phyloP scores from a whole-genome alignment of 352 stramenopile genomes.

The Globisporangium camurandrum region DNA sequence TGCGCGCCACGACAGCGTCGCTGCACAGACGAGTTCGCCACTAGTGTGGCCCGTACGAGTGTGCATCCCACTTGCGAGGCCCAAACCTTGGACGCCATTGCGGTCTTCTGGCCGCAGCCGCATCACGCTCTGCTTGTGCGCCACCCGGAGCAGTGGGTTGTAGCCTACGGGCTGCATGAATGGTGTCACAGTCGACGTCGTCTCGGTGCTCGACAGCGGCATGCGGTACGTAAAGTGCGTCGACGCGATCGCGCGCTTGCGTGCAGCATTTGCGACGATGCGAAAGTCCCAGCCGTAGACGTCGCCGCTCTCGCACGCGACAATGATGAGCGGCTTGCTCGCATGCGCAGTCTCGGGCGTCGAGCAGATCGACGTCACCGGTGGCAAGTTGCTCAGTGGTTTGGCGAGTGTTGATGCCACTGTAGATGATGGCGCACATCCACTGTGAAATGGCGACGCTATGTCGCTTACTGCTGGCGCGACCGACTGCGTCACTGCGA shows the following conservation, averaged over 20 bases:
- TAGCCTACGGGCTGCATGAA: slow-evolving; percentile 5
- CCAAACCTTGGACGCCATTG: slow-evolving; percentile 3
- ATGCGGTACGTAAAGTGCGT: slow-evolving; percentile 14
- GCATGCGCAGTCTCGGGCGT: slow-evolving; percentile 10
- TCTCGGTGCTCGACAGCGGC: background rate
- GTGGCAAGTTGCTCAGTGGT: background rate
- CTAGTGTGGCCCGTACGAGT: background rate
- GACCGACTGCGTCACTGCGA: slow-evolving; percentile 7
- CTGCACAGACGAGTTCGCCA: slow-evolving; percentile 15
- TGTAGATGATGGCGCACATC: background rate
- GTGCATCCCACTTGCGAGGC: background rate
- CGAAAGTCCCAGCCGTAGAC: slow-evolving; percentile 21
- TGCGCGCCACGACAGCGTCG: slow-evolving; percentile 32
- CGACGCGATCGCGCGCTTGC: slow-evolving; percentile 6
- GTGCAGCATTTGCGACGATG: slow-evolving; percentile 10
- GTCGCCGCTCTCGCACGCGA: slow-evolving; percentile 7
- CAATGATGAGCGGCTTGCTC: slow-evolving; percentile 10
- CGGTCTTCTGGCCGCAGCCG: slow-evolving; percentile 16
- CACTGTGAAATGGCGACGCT: background rate
- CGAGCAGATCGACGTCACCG: slow-evolving; percentile 24
- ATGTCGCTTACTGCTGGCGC: too few relatives aligned
- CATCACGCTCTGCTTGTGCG: slow-evolving; percentile 22
- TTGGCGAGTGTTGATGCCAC: background rate
- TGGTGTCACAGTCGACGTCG: background rate
- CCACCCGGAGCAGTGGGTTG: slow-evolving; percentile 21